Conservation (phyloP, 2,329 filamentous ascomycete genomes). For the Emergomyces africanus region DNA sequence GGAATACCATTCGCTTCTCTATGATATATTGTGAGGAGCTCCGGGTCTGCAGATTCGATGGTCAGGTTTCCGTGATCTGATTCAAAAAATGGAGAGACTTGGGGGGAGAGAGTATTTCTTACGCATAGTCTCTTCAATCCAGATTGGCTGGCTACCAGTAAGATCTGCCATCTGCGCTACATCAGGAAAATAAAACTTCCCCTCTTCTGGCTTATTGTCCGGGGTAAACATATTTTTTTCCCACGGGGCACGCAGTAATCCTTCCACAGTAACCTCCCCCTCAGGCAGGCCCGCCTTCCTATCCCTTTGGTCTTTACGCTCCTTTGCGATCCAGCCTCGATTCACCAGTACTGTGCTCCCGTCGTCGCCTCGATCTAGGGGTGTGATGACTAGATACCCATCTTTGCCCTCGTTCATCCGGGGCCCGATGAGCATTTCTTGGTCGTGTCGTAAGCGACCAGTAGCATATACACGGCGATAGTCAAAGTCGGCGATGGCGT, state of each 20-base stretch:
- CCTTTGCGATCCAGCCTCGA: constrained; percentile 82
- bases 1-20: constrained; percentile 72
- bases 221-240: constrained; percentile 99
- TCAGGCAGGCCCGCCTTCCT: constrained; percentile 52
- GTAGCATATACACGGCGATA: constrained; percentile 69
- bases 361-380: constrained; percentile 56
- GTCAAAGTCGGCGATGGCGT: constrained; percentile 79
- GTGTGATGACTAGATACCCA: constrained; percentile 84
- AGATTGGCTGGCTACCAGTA: constrained; percentile 74
- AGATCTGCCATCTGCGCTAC: constrained; percentile 79
- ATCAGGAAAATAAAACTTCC: constrained; percentile 91
- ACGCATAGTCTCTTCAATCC: constrained; percentile 96
- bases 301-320: constrained; percentile 50
- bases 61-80: constrained; percentile 7
- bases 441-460: constrained; percentile 68
- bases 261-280: constrained; percentile 67
- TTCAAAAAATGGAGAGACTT: constrained; percentile 6
- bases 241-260: constrained; percentile 75
- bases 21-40: constrained; percentile 62
- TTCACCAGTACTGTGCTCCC: constrained; percentile 69
- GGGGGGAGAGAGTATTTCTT: constrained; percentile 12
- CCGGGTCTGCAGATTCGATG: constrained; percentile 47
- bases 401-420: constrained; percentile 79
- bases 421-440: constrained; percentile 93
- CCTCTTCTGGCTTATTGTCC: constrained; percentile 67